Evolutionary conservation across 331 rosid genomes (phyloP), one percentile per base, ranked within the genome.

Genomic region (Rosa hybrid): DNA sequence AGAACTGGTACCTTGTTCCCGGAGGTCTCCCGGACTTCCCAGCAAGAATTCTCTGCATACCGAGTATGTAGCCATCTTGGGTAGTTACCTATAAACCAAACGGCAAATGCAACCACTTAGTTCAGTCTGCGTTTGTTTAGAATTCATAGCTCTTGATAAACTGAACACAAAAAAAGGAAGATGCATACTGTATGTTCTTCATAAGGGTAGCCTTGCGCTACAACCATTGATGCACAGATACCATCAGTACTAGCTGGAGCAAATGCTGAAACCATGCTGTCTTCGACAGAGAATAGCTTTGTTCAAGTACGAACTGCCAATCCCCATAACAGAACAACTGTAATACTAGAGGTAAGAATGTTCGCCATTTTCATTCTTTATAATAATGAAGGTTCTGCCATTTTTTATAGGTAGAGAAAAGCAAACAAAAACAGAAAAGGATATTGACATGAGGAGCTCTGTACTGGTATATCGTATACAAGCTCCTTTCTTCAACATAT

Each of bases 151-250:
- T 41, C 77, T 86, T 71, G 63, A 30, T 60, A 23, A 83, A 71
- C 34, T 25, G 74, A 78, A n/a, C 11, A 71, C 67, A 53, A 45
- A 77, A 20, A 27, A 39, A 42, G 83, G 72, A 53, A 83, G n/a
- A 72, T 75, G 89, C 99, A 30, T 75, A 90, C 98, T 78, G 78
- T 78, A 80, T 93, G 98, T 84, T 96, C 98, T 91, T 96, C 97
- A 74, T 98, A 96, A 83, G 81, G 80, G 59, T 93, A 91, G 77
- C 90, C 92, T 82, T 87, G 88, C 3, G 73, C 77, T 81, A 74
- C 80, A 74, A 91, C 94, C 91, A 96, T 84, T 64, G 89, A 81
- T 77, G 89, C 81, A 72, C 98, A 91, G 74, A 96, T 84, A 51
- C 98, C 96, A 74, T 83, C 92, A 25, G 14, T 56, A 23, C 75